These are phyloP conservation scores for Tubosaeta brunneosetosa DNA, from an alignment of 768 basidiomycete genomes.

Conservation along the genomic window DNA sequence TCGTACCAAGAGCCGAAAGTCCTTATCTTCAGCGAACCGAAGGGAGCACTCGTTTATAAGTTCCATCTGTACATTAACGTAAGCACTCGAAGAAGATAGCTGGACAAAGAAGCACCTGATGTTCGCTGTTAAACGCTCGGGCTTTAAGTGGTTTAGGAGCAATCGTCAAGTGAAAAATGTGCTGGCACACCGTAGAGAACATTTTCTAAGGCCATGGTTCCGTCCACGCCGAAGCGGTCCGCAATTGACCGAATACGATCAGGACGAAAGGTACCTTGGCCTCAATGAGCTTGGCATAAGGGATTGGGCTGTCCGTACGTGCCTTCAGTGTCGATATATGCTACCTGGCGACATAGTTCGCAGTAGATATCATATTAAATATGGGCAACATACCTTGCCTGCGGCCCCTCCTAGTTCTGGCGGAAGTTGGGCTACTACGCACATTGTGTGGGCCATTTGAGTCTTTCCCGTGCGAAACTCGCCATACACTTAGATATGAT, in stretches of 20 bases:
- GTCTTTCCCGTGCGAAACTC: conserved; percentile 97
- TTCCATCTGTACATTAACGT: conserved; percentile 60
- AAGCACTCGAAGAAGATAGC: conserved; percentile 1
- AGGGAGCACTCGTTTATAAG: conserved; percentile 85
- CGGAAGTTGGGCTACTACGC: conserved; percentile 85
- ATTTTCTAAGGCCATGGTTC: conserved; percentile 81
- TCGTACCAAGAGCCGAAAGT: conserved; percentile 64
- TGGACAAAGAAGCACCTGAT: conserved; percentile 54
- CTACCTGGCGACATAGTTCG: conserved; percentile 48
- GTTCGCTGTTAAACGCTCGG: conserved; percentile 88
- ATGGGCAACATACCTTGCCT: conserved; percentile 57
- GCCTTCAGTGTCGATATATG: conserved; percentile 89
- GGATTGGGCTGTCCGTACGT: neutral
- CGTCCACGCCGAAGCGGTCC: conserved; percentile 91
- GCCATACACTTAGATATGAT: conserved; percentile 66
- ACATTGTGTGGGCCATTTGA: conserved; percentile 93
- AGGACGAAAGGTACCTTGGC: conserved; percentile 87
- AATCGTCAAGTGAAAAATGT: neutral
- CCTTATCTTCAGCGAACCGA: conserved; percentile 86
- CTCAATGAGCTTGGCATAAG: conserved; percentile 19
- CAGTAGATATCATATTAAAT: conserved; percentile 1
- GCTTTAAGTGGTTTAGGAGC: conserved; percentile 41
- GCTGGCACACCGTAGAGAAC: conserved; percentile 70
- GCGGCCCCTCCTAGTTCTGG: conserved; percentile 85
- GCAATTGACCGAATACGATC: conserved; percentile 90